Evolutionary conservation across 106 monocot genomes (phyloP).

Genomic region (Dioscorea dumetorum): DNA sequence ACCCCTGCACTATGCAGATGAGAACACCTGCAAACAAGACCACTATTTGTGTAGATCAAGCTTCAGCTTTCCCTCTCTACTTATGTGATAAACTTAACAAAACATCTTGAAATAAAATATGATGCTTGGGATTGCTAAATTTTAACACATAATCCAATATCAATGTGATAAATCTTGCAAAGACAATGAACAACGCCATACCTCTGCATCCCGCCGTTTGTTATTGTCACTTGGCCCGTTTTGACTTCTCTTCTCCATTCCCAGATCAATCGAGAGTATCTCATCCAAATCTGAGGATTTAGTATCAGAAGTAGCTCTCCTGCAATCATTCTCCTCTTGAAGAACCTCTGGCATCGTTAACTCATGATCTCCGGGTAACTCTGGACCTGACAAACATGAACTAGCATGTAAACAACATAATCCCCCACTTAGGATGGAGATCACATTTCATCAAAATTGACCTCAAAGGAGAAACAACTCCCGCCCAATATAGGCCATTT

Average conservation of each 20-base stretch:
- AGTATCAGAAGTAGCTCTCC: conserved; percentile 9
- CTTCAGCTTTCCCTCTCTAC: background rate
- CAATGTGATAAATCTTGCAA: background rate
- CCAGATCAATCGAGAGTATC: conserved; percentile 37
- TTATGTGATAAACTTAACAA: background rate
- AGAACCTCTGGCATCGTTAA: conserved; percentile 13
- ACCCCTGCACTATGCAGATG: background rate
- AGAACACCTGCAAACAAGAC: no score
- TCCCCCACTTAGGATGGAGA: no score
- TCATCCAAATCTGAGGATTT: conserved; percentile 42
- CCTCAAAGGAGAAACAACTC: no score
- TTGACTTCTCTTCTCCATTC: background rate
- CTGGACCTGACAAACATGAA: conserved; percentile 6
- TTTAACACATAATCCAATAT: background rate
- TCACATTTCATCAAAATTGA: no score
- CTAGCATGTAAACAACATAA: background rate
- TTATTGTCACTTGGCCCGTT: conserved; percentile 13
- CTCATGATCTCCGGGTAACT: conserved; percentile 10
- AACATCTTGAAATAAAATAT: background rate
- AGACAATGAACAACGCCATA: conserved; percentile 9
- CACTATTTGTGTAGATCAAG: background rate
- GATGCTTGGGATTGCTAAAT: background rate
- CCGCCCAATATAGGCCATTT: no score
- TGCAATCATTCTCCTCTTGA: conserved; percentile 10
- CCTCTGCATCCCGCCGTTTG: conserved; percentile 37